Base-by-base conservation (phyloP, 169 alveolate species). In the Cryptosporidium sp. region DNA sequence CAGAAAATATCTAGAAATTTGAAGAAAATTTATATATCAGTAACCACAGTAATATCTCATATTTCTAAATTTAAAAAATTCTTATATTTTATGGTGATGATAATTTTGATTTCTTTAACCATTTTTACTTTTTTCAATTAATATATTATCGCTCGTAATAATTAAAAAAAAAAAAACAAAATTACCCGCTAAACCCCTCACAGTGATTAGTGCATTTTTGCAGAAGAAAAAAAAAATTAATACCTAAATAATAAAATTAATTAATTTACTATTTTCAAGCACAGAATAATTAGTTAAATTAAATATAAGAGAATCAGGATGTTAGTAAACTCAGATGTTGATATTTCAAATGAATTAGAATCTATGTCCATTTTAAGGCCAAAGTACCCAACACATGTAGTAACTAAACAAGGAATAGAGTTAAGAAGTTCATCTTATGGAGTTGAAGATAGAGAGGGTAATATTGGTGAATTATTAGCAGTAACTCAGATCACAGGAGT, bases 311-410 rank as follows among this genome's bases (percentile, higher is more conserved):
- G 37, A 21, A 0, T n/a, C 0, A 8, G 23, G 29, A 65, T 65
- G 48, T 26, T 4, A 7, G 18, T n/a, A 23, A 10, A 65, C 14
- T 0, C 72, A 26, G 72, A 31, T 16, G 0, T 0, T 14, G 44
- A 65, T 5, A n/a, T 35, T 21, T 5, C 62, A 23, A 29, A 80
- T 65, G 75, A 80, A 12, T 8, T 29, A 29, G 62, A 80, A 23
- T 80, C 53, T 10, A 62, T 37, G 62, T 44, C 62, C 8, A 80
- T 80, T 12, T 39, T 80, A 2, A 35, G 89, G 26, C 89, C 89
- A 14, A 80, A 80, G 51, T 67, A 80, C 23, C 89, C 89, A 62
- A 80, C 89, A 42, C 89, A 80, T 62, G 89, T 80, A 26, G 75
- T 80, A 0, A 80, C 65, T 35, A 80, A 80, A 26, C 69, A 80